A percentile compares a stretch with the other conserved stretches of the same genome.
These are phyloP conservation scores for Vigna mungo DNA, from an alignment of 306 rosid genomes.

Conservation along the genomic window DNA sequence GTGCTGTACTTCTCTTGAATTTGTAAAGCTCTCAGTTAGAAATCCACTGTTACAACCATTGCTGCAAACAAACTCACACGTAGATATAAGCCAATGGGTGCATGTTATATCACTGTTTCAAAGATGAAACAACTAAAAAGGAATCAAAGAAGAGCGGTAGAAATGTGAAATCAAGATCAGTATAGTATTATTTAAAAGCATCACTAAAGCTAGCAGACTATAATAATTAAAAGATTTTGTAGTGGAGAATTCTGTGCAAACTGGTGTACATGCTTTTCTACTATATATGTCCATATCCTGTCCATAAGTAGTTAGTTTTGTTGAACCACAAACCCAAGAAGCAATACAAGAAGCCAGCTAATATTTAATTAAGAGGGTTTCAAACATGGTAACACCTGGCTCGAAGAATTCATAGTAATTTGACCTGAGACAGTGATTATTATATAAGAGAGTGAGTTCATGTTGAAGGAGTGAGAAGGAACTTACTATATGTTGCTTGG, in stretches of 20 bases:
- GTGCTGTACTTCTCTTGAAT: conserved; percentile 46
- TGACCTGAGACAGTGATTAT: background rate
- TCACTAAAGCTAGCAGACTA: background rate
- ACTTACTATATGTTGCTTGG: conserved; percentile 42
- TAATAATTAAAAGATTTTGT: background rate
- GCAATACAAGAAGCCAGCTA: background rate
- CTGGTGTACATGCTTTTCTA: conserved; percentile 5
- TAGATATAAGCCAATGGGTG: background rate
- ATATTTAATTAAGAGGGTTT: background rate
- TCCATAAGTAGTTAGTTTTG: background rate
- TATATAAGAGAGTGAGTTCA: background rate
- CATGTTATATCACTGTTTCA: background rate
- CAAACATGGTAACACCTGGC: background rate
- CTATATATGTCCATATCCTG: background rate
- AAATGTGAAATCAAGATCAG: background rate
- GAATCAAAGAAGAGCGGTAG: background rate
- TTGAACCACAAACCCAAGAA: conserved; percentile 1
- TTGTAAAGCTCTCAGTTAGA: conserved; percentile 43
- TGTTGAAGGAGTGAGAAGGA: background rate
- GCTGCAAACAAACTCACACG: conserved; percentile 40
- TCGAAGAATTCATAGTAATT: background rate
- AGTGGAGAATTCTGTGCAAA: conserved; percentile 14
- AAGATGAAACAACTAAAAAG: background rate
- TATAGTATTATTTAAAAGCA: background rate
- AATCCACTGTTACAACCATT: conserved; percentile 41